These are phyloP conservation scores for Prunus mume DNA, from an alignment of 306 rosid species.

Conservation along the genomic window DNA sequence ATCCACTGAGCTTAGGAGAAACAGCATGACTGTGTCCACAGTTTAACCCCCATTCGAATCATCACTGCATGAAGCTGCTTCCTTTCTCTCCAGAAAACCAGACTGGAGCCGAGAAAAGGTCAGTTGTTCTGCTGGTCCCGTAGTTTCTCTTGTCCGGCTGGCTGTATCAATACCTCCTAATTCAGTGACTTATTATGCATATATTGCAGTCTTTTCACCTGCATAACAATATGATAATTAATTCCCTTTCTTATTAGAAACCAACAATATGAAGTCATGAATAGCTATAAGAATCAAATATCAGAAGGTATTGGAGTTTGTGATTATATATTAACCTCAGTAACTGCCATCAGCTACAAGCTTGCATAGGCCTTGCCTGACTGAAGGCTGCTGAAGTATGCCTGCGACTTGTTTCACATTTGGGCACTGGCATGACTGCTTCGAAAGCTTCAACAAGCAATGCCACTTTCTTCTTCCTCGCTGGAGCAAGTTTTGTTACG, in stretches of 20 bases:
- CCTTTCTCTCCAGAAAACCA: background rate
- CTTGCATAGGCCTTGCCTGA: constrained; percentile 55
- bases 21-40: background rate
- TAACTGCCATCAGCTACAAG: constrained; percentile 59
- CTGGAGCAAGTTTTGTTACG: constrained; percentile 83
- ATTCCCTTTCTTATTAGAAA: background rate
- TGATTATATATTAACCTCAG: constrained; percentile 30
- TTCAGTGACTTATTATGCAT: background rate
- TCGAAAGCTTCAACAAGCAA: constrained; percentile 94
- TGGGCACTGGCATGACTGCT: constrained; percentile 60
- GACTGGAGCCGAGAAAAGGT: background rate
- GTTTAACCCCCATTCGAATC: background rate
- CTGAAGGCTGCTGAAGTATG: constrained; percentile 40
- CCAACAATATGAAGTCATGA: background rate
- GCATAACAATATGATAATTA: background rate
- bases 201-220: background rate
- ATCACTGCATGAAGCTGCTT: background rate
- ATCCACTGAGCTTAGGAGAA: constrained; percentile 1
- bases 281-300: background rate
- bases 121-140: background rate
- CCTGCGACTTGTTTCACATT: constrained; percentile 39
- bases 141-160: background rate
- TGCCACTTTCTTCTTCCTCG: constrained; percentile 92
- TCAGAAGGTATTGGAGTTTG: background rate
- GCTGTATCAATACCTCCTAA: background rate